These are phyloP conservation scores for Suhomyces kunorum DNA, from an alignment of 1,139 yeast genomes.

Conservation along the genomic window DNA sequence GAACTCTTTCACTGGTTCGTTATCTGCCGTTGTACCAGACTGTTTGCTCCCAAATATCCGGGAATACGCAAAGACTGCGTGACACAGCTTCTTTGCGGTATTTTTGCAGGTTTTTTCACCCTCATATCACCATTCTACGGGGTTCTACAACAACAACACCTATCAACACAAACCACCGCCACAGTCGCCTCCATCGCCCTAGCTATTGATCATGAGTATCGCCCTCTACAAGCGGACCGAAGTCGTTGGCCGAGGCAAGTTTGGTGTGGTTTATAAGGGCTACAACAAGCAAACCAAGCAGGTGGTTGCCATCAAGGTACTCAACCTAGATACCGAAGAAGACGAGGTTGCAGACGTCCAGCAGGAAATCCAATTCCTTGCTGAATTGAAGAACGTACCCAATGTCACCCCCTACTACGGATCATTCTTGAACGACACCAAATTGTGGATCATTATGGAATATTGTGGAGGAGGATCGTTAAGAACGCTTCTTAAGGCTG, in stretches of 20 bases:
- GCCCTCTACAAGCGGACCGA: constrained; percentile 72
- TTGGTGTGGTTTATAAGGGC: constrained; percentile 95
- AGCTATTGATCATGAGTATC: constrained; percentile 12
- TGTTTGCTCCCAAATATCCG: background rate
- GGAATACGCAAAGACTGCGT: background rate
- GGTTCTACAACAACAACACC: background rate
- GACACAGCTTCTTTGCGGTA: background rate
- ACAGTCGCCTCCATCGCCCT: background rate
- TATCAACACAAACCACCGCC: background rate
- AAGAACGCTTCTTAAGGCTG: constrained; percentile 83
- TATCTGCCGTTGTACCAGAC: background rate
- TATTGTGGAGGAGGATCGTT: constrained; percentile 96
- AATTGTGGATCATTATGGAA: constrained; percentile 97
- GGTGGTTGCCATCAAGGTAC: constrained; percentile 88
- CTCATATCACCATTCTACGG: background rate
- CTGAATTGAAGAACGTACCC: constrained; percentile 80
- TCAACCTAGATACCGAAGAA: constrained; percentile 87
- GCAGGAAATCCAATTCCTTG: constrained; percentile 82
- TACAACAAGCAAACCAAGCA: constrained; percentile 62
- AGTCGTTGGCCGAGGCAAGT: constrained; percentile 92
- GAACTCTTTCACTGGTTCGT: too few species aligned
- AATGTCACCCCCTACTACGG: constrained; percentile 94
- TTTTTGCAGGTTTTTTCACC: background rate
- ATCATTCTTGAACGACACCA: constrained; percentile 80
- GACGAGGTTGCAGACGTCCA: constrained; percentile 96